phyloP scores from a whole-genome alignment of 768 basidiomycete species.

The Mycena alexandri region DNA sequence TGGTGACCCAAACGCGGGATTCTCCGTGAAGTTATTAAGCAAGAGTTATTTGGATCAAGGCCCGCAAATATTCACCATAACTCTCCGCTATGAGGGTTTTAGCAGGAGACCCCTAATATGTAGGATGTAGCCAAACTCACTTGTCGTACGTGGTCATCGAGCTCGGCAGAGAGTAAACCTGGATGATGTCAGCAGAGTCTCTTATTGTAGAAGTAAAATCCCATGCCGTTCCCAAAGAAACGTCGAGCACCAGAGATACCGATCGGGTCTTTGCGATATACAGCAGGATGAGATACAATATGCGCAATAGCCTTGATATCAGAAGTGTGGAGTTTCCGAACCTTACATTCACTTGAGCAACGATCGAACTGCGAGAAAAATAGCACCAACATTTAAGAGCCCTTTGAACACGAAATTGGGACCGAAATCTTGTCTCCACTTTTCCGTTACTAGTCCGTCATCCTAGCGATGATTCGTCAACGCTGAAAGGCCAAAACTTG shows the following conservation, averaged over 20 bases:
- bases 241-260: not conserved
- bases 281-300: constrained; percentile 13
- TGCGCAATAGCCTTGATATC: constrained; percentile 30
- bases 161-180: constrained; percentile 26
- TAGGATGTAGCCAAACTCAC: constrained; percentile 35
- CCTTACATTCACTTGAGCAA: not conserved
- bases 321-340: constrained; percentile 27
- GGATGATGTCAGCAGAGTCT: not conserved
- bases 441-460: constrained; percentile 7
- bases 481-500: not conserved
- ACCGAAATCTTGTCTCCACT: constrained; percentile 22
- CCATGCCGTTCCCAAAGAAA: constrained; percentile 17
- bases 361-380: not conserved
- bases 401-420: constrained; percentile 24
- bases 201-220: not conserved
- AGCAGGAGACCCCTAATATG: not conserved
- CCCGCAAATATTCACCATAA: constrained; percentile 3
- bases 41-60: not conserved
- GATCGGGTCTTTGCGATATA: constrained; percentile 11
- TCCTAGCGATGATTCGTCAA: not conserved
- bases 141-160: constrained; percentile 42
- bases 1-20: constrained; percentile 59
- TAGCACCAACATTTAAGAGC: constrained; percentile 11
- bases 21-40: constrained; percentile 42
- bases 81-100: constrained; percentile 8